Conservation (phyloP, 768 basidiomycete species). For the Pisolithus microcarpus region DNA sequence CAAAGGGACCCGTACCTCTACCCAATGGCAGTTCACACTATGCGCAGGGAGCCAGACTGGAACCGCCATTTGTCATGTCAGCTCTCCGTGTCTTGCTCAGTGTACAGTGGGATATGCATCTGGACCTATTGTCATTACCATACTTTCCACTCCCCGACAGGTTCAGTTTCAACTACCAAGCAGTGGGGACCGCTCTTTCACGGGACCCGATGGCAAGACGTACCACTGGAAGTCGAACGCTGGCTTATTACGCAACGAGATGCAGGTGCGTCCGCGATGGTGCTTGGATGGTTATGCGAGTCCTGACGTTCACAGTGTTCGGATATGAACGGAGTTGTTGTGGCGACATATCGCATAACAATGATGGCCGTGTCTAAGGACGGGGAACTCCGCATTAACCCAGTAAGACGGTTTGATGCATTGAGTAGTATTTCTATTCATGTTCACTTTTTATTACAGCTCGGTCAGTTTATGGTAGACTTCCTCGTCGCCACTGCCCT, state of each 20-base stretch:
- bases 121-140: slow-evolving; percentile 10
- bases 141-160: slow-evolving; percentile 8
- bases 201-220: slow-evolving; percentile 15
- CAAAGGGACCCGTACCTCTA: slow-evolving; percentile 12
- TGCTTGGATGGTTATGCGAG: neutral
- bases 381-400: slow-evolving; percentile 21
- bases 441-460: slow-evolving; percentile 8
- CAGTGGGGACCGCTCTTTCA: slow-evolving; percentile 16
- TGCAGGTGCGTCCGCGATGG: slow-evolving; percentile 14
- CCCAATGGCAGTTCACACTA: slow-evolving; percentile 20
- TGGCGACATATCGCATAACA: slow-evolving; percentile 23
- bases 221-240: slow-evolving; percentile 16
- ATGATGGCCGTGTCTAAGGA: slow-evolving; percentile 21
- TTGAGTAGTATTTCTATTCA: neutral
- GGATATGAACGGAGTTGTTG: slow-evolving; percentile 11
- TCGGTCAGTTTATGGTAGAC: slow-evolving; percentile 18
- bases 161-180: slow-evolving; percentile 10
- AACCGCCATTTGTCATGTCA: slow-evolving; percentile 14
- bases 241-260: slow-evolving; percentile 12
- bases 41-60: slow-evolving; percentile 14
- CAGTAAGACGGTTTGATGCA: slow-evolving; percentile 11
- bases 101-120: slow-evolving; percentile 5
- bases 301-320: slow-evolving; percentile 9
- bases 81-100: slow-evolving; percentile 16
- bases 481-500: slow-evolving; percentile 23